Conservation (phyloP, 1,284 basidiomycete genomes). For the Trametes pubescens region DNA sequence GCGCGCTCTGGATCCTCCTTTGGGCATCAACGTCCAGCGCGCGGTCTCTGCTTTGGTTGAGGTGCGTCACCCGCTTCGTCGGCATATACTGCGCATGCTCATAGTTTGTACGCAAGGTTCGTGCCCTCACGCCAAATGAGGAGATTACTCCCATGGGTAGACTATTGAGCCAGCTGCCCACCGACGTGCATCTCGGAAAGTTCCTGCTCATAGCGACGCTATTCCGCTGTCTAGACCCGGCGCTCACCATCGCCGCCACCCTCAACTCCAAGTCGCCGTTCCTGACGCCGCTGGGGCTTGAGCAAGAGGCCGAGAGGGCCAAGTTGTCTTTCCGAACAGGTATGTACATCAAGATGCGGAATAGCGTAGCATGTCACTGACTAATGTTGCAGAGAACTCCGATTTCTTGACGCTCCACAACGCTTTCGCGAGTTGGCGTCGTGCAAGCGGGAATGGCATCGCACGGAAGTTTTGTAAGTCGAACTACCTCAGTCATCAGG, state of each 20-base stretch:
- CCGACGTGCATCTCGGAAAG: conserved; percentile 97
- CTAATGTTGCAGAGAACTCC: conserved; percentile 75
- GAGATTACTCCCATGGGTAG: conserved; percentile 97
- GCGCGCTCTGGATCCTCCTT: conserved; percentile 91
- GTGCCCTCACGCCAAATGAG: conserved; percentile 86
- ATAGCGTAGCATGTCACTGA: neutral
- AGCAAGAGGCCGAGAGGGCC: conserved; percentile 87
- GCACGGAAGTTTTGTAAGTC: conserved; percentile 83
- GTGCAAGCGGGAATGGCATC: conserved; percentile 71
- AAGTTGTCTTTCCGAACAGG: conserved; percentile 85
- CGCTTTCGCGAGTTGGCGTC: conserved; percentile 90
- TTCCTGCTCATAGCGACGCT: conserved; percentile 89
- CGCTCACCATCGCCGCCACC: conserved; percentile 93
- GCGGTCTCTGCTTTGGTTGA: conserved; percentile 93
- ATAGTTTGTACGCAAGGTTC: conserved; percentile 58
- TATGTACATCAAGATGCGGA: conserved; percentile 45
- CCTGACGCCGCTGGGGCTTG: conserved; percentile 87
- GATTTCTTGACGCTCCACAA: conserved; percentile 96
- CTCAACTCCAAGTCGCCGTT: conserved; percentile 96
- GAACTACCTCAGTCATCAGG: conserved; percentile 90
- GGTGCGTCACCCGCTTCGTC: conserved; percentile 52
- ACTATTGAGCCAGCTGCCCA: conserved; percentile 91
- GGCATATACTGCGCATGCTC: neutral
- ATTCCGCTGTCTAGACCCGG: conserved; percentile 94
- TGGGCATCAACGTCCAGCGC: conserved; percentile 88